Evolutionary conservation across 768 basidiomycete genomes (phyloP).

Genomic region (Russula abietina): DNA sequence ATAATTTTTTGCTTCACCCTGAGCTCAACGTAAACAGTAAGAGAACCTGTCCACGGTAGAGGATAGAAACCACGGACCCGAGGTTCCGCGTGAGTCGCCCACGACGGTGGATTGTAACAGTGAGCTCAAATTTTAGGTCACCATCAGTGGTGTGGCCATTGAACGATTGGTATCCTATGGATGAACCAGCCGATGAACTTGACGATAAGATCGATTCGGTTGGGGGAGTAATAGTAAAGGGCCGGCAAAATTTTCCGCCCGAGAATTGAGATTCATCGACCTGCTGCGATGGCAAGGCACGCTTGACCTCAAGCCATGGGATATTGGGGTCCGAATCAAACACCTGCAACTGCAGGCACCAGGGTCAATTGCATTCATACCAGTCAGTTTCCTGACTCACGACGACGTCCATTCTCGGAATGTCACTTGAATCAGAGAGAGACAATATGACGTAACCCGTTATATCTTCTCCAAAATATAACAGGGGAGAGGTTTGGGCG

Average conservation of each 20-base stretch:
- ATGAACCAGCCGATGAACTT: neutral
- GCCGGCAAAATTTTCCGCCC: conserved; percentile 5
- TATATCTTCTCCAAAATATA: conserved; percentile 18
- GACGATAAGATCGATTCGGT: neutral
- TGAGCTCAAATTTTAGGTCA: conserved; percentile 1
- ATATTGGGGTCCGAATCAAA: neutral
- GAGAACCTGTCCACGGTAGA: neutral
- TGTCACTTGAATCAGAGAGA: neutral
- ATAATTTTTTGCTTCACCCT: conserved; percentile 2
- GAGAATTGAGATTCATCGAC: neutral
- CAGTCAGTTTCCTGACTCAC: conserved; percentile 1
- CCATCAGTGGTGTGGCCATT: too few species aligned
- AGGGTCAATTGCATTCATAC: neutral
- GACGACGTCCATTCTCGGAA: conserved; percentile 15
- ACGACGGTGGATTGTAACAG: conserved; percentile 12
- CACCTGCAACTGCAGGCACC: conserved; percentile 2
- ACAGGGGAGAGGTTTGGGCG: neutral
- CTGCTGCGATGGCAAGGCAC: neutral
- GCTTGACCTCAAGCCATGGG: conserved; percentile 6
- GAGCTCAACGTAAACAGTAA: neutral
- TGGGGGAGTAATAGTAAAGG: conserved; percentile 7
- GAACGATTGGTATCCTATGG: neutral
- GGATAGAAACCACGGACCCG: conserved; percentile 7
- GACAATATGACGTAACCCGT: conserved; percentile 8
- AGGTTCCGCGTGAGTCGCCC: conserved; percentile 7